phyloP scores from a whole-genome alignment of 2,329 filamentous ascomycete genomes.

The Alternaria sp. region DNA sequence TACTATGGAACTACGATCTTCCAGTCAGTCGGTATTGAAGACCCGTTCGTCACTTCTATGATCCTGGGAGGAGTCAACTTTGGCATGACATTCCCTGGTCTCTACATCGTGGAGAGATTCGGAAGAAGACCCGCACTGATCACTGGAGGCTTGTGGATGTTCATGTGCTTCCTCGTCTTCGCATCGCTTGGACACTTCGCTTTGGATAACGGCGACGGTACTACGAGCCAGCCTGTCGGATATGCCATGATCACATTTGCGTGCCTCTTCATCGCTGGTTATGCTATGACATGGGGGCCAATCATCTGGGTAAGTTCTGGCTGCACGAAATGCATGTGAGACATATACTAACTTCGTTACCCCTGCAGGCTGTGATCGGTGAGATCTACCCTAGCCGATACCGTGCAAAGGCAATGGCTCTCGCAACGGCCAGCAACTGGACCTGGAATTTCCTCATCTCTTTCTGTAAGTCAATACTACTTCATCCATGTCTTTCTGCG shows the following conservation, averaged over 20 bases:
- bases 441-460: constrained; percentile 54
- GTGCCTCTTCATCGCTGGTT: constrained; percentile 70
- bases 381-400: constrained; percentile 69
- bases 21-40: constrained; percentile 47
- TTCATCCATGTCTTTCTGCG: not conserved
- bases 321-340: too few species aligned
- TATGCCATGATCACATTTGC: constrained; percentile 71
- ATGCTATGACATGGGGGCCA: constrained; percentile 73
- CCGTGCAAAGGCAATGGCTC: constrained; percentile 53
- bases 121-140: constrained; percentile 56
- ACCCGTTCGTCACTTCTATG: constrained; percentile 56
- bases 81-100: constrained; percentile 54
- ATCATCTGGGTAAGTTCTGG: constrained; percentile 66
- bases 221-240: constrained; percentile 55
- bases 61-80: constrained; percentile 59
- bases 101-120: constrained; percentile 56
- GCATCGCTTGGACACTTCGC: constrained; percentile 55
- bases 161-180: constrained; percentile 65
- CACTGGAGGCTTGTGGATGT: constrained; percentile 56
- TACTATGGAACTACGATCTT: constrained; percentile 59
- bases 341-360: too few species aligned
- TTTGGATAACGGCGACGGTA: constrained; percentile 42
- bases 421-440: constrained; percentile 56
- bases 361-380: constrained; percentile 55
- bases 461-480: constrained; percentile 58